Conservation (phyloP, 1,284 basidiomycete species). For the Cryptococcus deneoformans region DNA sequence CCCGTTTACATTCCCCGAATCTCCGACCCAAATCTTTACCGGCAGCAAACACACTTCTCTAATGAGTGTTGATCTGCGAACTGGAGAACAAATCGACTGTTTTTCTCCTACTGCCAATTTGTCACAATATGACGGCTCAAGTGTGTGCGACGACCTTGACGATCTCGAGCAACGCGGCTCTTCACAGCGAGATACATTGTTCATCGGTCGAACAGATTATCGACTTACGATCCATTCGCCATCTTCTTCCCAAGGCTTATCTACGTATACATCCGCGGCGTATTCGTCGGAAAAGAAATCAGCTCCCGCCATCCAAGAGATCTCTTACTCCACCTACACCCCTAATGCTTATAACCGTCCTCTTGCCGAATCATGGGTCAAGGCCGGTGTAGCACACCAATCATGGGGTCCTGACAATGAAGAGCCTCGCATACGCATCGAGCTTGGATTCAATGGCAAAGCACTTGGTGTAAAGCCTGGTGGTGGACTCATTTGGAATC, state of each 20-base stretch:
- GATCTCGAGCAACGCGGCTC: slow-evolving; percentile 31
- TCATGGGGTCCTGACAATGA: slow-evolving; percentile 25
- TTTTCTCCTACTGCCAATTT: slow-evolving; percentile 35
- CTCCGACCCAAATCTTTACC: slow-evolving; percentile 45
- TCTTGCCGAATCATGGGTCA: slow-evolving; percentile 44
- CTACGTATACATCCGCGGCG: slow-evolving; percentile 16
- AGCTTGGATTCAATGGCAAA: slow-evolving; percentile 44
- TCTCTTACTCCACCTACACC: slow-evolving; percentile 46
- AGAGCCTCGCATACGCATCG: slow-evolving; percentile 36
- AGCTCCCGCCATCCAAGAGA: slow-evolving; percentile 32
- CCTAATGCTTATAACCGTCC: slow-evolving; percentile 47
- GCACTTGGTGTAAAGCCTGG: slow-evolving; percentile 43
- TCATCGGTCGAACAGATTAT: slow-evolving; percentile 45
- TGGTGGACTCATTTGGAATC: slow-evolving; percentile 37
- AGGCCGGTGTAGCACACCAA: slow-evolving; percentile 23
- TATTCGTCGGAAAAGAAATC: slow-evolving; percentile 4
- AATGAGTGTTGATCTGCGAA: slow-evolving; percentile 45
- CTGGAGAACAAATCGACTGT: slow-evolving; percentile 43
- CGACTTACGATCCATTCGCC: slow-evolving; percentile 41
- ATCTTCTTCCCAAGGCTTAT: slow-evolving; percentile 8
- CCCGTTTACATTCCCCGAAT: slow-evolving; percentile 47
- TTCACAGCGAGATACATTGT: slow-evolving; percentile 33
- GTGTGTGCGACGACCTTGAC: slow-evolving; percentile 37
- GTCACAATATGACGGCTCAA: slow-evolving; percentile 19
- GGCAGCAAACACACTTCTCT: slow-evolving; percentile 47